phyloP scores from a whole-genome alignment of 345 rosid genomes.

The Eucalyptus virginea region DNA sequence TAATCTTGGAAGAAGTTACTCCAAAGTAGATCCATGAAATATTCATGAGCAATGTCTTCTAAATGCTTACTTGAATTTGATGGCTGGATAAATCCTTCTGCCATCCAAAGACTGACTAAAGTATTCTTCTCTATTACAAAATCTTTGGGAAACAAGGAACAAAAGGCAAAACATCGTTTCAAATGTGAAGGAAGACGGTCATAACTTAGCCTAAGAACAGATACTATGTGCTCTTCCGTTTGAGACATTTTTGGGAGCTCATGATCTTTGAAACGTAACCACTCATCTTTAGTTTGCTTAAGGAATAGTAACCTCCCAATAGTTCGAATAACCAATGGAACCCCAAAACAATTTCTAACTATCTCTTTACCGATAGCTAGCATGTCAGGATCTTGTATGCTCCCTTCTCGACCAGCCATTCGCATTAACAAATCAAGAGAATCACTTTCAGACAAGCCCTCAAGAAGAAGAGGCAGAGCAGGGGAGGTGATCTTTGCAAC shows the following conservation, averaged over 20 bases:
- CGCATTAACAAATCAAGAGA: neutral
- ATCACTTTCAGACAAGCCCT: too few relatives aligned
- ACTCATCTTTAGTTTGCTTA: neutral
- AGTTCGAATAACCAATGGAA: neutral
- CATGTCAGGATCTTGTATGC: too few relatives aligned
- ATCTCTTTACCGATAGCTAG: neutral
- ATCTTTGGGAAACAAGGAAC: neutral
- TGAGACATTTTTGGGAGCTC: too few relatives aligned
- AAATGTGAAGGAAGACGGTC: neutral
- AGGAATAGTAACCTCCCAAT: neutral
- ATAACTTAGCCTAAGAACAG: neutral
- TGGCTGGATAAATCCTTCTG: too few relatives aligned
- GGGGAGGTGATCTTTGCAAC: neutral
- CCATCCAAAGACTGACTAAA: too few relatives aligned
- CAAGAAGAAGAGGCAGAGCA: neutral
- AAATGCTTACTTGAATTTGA: neutral
- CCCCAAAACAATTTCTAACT: neutral
- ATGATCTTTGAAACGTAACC: neutral
- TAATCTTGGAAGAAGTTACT: constrained; percentile 6
- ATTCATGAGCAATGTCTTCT: neutral
- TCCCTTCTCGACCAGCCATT: neutral
- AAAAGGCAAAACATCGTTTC: neutral
- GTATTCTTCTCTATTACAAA: too few relatives aligned
- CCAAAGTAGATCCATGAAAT: neutral
- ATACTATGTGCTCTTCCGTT: neutral